Base-by-base conservation (phyloP, 306 rosid species). In the Gleditsia sinensis region DNA sequence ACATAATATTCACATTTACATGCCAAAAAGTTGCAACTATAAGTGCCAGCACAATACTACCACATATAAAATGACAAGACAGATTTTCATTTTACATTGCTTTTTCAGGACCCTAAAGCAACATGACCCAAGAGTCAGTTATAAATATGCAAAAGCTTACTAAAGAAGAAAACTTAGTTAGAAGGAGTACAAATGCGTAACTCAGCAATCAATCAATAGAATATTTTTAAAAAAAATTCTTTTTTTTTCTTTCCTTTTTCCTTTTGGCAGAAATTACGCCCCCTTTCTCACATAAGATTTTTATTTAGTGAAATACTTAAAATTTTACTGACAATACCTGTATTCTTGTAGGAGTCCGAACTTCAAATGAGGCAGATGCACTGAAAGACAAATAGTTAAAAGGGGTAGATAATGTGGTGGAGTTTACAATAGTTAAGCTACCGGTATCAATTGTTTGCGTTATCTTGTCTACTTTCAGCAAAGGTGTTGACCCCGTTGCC, bases 351-450 rank as follows among this genome's bases (percentile, higher is more conserved):
- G 99, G 97, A 81, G 75, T 92, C 50, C 92, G 92, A 77, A 83
- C 97, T 87, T 94, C 99, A 79, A 92, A 94, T 5, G 88, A 72
- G 21, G 99, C 97, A 33, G 95, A 82, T 49, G 95, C 99, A 57
- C 97, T 92, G 82, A 94, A 90, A 51, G 96, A 80, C 70, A 82
- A 62, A 19, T 85, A 81, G 17, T 91, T 84, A 50, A 94, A 84
- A 14, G 93, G 95, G 77, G 86, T 78, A 54, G 99, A 92, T 68
- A 94, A 62, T 11, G 92, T 83, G 20, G 71, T 77, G 9, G 99
- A 81, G 84, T 94, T 94, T 76, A 84, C 76, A 74, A 92, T 53
- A 24, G 92, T 84, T 30, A 60, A 78, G 75, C 78, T 77, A 62
- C 75, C 54, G 9, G 83, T 69, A 80, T 91, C 93, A 79, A 94